These are phyloP conservation scores for Mrakia gelida DNA, from an alignment of 768 basidiomycete genomes.

Conservation along the genomic window DNA sequence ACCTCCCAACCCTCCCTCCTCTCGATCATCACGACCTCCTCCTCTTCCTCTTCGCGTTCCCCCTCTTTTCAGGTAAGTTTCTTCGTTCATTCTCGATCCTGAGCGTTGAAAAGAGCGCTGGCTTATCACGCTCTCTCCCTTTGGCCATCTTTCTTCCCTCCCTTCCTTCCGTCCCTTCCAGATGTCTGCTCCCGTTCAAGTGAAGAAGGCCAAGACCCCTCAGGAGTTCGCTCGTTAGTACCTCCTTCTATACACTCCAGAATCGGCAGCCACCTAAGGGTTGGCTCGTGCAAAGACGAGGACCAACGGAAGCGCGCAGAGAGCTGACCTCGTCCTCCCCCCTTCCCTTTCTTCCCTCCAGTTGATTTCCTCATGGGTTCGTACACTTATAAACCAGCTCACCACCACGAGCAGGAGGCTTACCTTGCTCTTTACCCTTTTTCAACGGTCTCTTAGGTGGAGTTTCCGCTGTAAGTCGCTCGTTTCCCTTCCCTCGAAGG, in stretches of 20 bases:
- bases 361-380: conserved; percentile 43
- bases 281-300: background rate
- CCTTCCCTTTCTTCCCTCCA: background rate
- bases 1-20: background rate
- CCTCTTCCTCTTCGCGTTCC: conserved; percentile 37
- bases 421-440: background rate
- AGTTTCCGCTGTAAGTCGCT: conserved; percentile 42
- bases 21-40: conserved; percentile 40
- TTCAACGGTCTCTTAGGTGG: conserved; percentile 47
- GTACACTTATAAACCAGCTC: background rate
- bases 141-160: conserved; percentile 10
- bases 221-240: conserved; percentile 77
- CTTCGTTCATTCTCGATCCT: background rate
- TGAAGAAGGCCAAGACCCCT: conserved; percentile 73
- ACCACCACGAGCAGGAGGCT: background rate
- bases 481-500: background rate
- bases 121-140: conserved; percentile 4
- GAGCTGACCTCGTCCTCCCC: conserved; percentile 4
- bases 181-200: conserved; percentile 32
- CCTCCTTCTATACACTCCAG: conserved; percentile 39
- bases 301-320: conserved; percentile 65
- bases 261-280: background rate
- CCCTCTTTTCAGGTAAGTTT: conserved; percentile 45
- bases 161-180: background rate
- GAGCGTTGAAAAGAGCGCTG: background rate